phyloP scores from a whole-genome alignment of 1,284 basidiomycete genomes.

The Phlebopus sp. region DNA sequence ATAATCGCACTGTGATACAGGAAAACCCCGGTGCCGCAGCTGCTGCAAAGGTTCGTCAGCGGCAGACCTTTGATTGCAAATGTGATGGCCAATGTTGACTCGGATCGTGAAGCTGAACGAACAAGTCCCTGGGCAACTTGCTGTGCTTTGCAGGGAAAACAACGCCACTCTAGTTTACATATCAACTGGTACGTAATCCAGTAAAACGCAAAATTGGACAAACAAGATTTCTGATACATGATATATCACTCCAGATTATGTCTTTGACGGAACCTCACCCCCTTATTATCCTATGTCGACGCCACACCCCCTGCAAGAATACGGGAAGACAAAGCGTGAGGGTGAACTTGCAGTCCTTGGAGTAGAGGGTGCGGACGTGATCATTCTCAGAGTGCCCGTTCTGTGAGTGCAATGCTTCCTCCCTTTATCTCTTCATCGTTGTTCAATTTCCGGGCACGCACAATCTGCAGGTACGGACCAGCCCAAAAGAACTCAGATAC shows the following conservation, averaged over 20 bases:
- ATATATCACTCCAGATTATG: conserved; percentile 58
- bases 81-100: conserved; percentile 2
- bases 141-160: conserved; percentile 52
- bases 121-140: conserved; percentile 60
- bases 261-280: conserved; percentile 81
- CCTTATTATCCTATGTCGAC: conserved; percentile 66
- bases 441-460: neutral
- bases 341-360: conserved; percentile 68
- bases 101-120: conserved; percentile 59
- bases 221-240: conserved; percentile 12
- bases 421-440: too few relatives aligned
- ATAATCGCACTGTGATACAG: conserved; percentile 13
- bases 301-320: conserved; percentile 77
- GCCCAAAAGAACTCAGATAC: conserved; percentile 73
- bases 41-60: conserved; percentile 50
- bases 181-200: conserved; percentile 56
- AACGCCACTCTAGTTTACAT: conserved; percentile 70
- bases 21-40: conserved; percentile 52
- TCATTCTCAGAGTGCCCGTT: conserved; percentile 78
- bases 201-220: neutral
- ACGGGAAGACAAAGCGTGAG: conserved; percentile 73
- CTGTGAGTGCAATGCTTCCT: conserved; percentile 46
- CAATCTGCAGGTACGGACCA: conserved; percentile 65
- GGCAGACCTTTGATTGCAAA: neutral
- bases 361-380: conserved; percentile 49